phyloP scores from a whole-genome alignment of 83 land plant genomes.

The Thuja plicata region DNA sequence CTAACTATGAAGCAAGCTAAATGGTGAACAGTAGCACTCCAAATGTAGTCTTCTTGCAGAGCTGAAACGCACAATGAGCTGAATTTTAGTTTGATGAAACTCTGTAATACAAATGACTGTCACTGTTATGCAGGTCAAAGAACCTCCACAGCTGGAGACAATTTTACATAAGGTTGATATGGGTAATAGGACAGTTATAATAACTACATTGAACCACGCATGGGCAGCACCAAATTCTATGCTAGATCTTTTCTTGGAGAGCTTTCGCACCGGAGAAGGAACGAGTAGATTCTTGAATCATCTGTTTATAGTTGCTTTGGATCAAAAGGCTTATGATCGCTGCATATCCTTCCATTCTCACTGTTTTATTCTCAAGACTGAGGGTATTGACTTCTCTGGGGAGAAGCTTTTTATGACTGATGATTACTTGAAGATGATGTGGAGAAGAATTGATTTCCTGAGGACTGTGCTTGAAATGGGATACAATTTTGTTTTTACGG shows the following conservation, averaged over 20 bases:
- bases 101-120: neutral
- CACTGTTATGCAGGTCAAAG: neutral
- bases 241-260: slow-evolving; percentile 59
- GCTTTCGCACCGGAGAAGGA: slow-evolving; percentile 40
- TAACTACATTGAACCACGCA: slow-evolving; percentile 48
- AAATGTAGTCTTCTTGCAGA: too few relatives aligned
- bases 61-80: neutral
- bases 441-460: slow-evolving; percentile 49
- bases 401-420: slow-evolving; percentile 40
- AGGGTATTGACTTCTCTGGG: slow-evolving; percentile 39
- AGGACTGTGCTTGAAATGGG: slow-evolving; percentile 43
- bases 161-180: slow-evolving; percentile 35
- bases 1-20: too few relatives aligned
- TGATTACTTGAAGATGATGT: slow-evolving; percentile 54
- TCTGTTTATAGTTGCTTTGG: slow-evolving; percentile 36
- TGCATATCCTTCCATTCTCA: slow-evolving; percentile 38
- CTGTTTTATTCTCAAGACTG: slow-evolving; percentile 35
- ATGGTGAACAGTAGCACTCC: too few relatives aligned
- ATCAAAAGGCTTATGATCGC: slow-evolving; percentile 47
- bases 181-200: slow-evolving; percentile 35
- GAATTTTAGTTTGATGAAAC: neutral
- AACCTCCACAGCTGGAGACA: slow-evolving; percentile 18
- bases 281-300: slow-evolving; percentile 35
- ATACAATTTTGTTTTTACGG: slow-evolving; percentile 51
- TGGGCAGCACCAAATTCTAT: slow-evolving; percentile 49